Evolutionary conservation across 1,139 yeast species (phyloP).

Genomic region (Pichia sp.): DNA sequence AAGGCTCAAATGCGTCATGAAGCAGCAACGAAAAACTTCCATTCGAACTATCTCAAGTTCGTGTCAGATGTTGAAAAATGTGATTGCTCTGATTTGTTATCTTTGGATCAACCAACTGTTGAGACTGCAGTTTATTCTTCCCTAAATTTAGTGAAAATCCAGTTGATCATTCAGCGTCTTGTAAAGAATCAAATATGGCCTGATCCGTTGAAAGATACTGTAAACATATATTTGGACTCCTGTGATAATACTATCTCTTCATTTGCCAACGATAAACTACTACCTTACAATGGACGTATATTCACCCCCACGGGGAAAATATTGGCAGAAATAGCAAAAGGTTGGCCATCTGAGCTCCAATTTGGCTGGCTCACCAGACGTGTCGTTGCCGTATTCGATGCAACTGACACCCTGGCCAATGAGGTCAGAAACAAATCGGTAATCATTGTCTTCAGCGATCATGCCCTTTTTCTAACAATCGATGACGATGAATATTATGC

Average conservation of each 20-base stretch:
- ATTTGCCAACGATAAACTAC: constrained; percentile 56
- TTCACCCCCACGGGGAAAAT: constrained; percentile 91
- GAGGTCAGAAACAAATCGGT: constrained; percentile 44
- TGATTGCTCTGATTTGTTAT: constrained; percentile 25
- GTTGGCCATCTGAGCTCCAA: constrained; percentile 85
- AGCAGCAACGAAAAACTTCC: constrained; percentile 70
- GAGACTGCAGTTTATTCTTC: constrained; percentile 70
- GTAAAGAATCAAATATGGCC: constrained; percentile 40
- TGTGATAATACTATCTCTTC: constrained; percentile 71
- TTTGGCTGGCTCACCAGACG: constrained; percentile 85
- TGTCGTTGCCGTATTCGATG: constrained; percentile 77
- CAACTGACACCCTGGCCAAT: constrained; percentile 38
- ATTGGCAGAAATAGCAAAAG: constrained; percentile 72
- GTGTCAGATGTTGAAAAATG: constrained; percentile 19
- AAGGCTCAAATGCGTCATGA: constrained; percentile 91
- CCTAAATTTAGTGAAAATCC: constrained; percentile 64
- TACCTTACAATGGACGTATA: constrained; percentile 55
- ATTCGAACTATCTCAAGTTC: constrained; percentile 37
- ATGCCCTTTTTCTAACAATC: constrained; percentile 58
- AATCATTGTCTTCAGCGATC: constrained; percentile 76
- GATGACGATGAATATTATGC: constrained; percentile 42
- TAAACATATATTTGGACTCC: constrained; percentile 44
- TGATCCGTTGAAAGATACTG: constrained; percentile 29
- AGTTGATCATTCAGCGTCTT: constrained; percentile 61
- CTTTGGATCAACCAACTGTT: constrained; percentile 53